phyloP scores from a whole-genome alignment of 495 filamentous ascomycete genomes.

The Annulohypoxylon moriforme region DNA sequence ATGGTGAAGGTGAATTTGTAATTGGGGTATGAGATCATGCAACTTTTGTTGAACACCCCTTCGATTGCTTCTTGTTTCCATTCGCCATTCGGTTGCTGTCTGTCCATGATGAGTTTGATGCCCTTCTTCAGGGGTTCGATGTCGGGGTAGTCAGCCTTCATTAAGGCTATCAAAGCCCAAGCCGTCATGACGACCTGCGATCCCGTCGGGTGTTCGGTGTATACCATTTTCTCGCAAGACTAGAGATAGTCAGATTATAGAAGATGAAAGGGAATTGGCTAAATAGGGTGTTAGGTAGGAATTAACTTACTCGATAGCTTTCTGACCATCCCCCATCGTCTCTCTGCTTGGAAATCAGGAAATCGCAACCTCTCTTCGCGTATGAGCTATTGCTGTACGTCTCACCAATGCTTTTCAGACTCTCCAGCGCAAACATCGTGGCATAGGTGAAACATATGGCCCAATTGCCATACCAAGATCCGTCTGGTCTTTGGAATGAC shows the following conservation, averaged over 20 bases:
- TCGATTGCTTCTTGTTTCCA: slow-evolving; percentile 97
- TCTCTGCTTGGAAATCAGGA: slow-evolving; percentile 83
- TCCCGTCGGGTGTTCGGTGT: slow-evolving; percentile 63
- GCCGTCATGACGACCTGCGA: slow-evolving; percentile 93
- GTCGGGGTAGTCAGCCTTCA: slow-evolving; percentile 87
- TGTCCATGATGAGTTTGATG: slow-evolving; percentile 82
- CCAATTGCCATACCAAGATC: slow-evolving; percentile 97
- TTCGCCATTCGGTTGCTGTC: slow-evolving; percentile 89
- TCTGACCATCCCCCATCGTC: slow-evolving; percentile 97
- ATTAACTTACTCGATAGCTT: slow-evolving; percentile 80
- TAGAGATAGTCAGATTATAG: slow-evolving; percentile 43
- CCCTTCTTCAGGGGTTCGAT: slow-evolving; percentile 76
- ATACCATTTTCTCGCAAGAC: slow-evolving; percentile 66
- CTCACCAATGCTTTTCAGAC: slow-evolving; percentile 83
- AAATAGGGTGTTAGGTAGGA: background rate
- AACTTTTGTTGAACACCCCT: slow-evolving; percentile 98
- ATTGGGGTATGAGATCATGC: slow-evolving; percentile 99
- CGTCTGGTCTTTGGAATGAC: slow-evolving; percentile 79
- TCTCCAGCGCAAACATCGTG: slow-evolving; percentile 92
- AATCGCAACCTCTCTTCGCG: slow-evolving; percentile 81
- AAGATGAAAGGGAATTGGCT: background rate
- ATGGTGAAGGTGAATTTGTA: slow-evolving; percentile 98
- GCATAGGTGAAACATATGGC: slow-evolving; percentile 98
- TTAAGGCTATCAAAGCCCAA: slow-evolving; percentile 86
- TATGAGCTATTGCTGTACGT: slow-evolving; percentile 77